These are phyloP conservation scores for Beta lomatogona DNA, from an alignment of 179 eudicot species.

Conservation along the genomic window DNA sequence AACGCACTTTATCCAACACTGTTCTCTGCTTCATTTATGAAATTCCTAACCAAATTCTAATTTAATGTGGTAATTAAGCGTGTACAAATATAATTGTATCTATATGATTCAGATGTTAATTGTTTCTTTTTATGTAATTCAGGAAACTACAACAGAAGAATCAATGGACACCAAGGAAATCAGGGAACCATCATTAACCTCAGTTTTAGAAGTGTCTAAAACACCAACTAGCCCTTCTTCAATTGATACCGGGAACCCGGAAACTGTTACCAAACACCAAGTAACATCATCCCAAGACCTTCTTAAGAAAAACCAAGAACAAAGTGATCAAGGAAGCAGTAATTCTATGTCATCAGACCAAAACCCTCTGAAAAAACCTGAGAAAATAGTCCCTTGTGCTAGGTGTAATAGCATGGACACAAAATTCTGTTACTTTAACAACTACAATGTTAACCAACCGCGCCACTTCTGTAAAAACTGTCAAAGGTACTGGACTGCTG, in stretches of 20 bases:
- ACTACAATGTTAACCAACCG: constrained; percentile 67
- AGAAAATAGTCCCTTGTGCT: constrained; percentile 64
- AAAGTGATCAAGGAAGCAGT: constrained; percentile 37
- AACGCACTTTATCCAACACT: not conserved
- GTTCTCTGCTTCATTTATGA: no score
- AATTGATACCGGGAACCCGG: constrained; percentile 30
- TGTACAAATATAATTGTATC: not conserved
- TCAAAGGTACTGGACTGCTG: constrained; percentile 79
- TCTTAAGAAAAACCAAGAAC: constrained; percentile 28
- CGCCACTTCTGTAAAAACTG: constrained; percentile 72
- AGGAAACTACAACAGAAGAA: constrained; percentile 30
- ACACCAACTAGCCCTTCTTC: constrained; percentile 34
- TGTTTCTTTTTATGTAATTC: constrained; percentile 9
- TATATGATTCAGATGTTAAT: not conserved
- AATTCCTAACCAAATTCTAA: no score
- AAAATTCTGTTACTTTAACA: constrained; percentile 79
- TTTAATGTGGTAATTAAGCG: no score
- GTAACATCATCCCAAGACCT: constrained; percentile 21
- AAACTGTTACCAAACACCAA: constrained; percentile 27
- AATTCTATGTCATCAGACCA: constrained; percentile 37
- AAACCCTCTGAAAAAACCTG: constrained; percentile 53
- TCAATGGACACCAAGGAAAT: constrained; percentile 20
- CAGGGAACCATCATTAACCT: constrained; percentile 25
- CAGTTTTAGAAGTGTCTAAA: constrained; percentile 23
- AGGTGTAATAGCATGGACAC: constrained; percentile 72